Evolutionary conservation across 176 grass and related monocot genomes (phyloP), one percentile per base, ranked within the genome.

Genomic region (Aegilops speltoides): DNA sequence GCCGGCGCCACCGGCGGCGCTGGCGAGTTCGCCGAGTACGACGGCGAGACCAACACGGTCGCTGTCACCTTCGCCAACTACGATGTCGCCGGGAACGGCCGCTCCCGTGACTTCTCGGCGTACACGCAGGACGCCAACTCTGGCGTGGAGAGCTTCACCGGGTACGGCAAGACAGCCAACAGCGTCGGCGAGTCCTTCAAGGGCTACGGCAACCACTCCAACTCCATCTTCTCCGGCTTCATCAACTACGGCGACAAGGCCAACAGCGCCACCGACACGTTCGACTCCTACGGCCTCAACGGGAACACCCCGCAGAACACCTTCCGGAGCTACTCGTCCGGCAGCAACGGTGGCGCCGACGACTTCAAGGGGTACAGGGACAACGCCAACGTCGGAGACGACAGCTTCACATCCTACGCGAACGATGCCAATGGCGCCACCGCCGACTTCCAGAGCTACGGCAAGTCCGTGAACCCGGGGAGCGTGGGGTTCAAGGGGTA

Each of bases 401-500:
- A 75, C 72, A 75, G 41, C 72, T 75, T 75, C 72, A 75, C 23
- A 1, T 29, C 72, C 7, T 75, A 75, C 41, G 72, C 72, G 7
- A 50, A 17, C 23, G 72, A 75, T 1, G 72, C 72, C 41, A 75
- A 75, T 3, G 41, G 72, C 72, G 72, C 41, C 72, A 75, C 72
- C 7, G 72, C 72, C 23, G 41, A 75, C 72, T 75, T 75, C 72
- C 38, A 75, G 14, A 29, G 72, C 72, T 48, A 75, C 72, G 72
- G 72, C 72, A 50, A 75, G 72, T 75, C 72, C 1, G 72, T 75
- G 41, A 75, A 75, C 41, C 72, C 72, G 0, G 72, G 71, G 41
- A 75, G 72, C 72, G 72, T 75, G 41, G 72, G 23, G 72, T 75
- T 75, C 41, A 75, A 75, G 72, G 72, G 72, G 24, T 75, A 75